Evolutionary conservation across 345 rosid species (phyloP), one percentile per base, ranked within the genome.

Genomic region (Erodium maritimum): DNA sequence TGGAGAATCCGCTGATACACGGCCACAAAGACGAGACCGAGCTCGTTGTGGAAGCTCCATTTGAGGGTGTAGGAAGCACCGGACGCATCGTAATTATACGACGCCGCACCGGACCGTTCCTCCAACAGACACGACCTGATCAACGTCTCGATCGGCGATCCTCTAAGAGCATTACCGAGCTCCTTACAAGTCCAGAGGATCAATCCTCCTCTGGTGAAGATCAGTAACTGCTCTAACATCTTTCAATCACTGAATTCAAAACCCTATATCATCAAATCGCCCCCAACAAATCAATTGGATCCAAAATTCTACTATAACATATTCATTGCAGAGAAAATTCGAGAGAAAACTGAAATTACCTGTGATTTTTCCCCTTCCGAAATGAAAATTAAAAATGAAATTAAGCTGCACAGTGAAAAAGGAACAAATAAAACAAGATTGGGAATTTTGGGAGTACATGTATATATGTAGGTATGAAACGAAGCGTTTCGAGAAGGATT

Each of bases 181-280:
- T 89, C 97, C 64, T 85, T 93, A 63, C 91, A 93, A 19, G 97
- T 90, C 99, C 96, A 93, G 21, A 93, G 90, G 83, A 90, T 89
- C 72, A 93, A 73, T n/a, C 99, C 99, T 69, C 99, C 97, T 62
- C 95, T 71, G 0, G 99, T 93, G 66, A 93, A 93, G 55, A 93
- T 93, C 55, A 93, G 65, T 56, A 93, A 78, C 74, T 93, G 99
- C 68, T 93, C 99, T 71, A 93, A 78, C 99, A 93, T 93, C 77
- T 62, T 70, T 55, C 55, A 53, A 65, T 67, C 71, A 61, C 59
- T 10, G 10, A 12, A 37, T 37, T 52, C 61, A 65, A 54, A 50
- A 71, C 45, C 24, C n/a, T 24, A 19, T 19, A 56, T 42, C 33
- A 2, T 25, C 33, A 25, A 25, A 25, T 25, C 33, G 7, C 33